Conservation (phyloP, 108 stramenopile species). For the Cyclotella baltica region DNA sequence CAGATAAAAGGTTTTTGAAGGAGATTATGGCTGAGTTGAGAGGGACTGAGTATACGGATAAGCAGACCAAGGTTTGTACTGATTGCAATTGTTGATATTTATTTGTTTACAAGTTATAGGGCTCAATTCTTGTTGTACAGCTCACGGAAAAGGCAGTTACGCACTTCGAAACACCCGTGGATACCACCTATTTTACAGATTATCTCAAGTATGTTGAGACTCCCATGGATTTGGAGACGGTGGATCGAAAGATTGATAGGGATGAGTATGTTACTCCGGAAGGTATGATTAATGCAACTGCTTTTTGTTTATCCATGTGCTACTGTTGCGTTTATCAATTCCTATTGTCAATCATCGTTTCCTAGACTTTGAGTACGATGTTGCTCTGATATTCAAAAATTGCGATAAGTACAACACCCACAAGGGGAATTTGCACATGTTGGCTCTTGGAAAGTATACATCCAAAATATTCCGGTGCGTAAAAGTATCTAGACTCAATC, state of each 20-base stretch:
- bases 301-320: neutral
- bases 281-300: neutral
- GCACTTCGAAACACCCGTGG: slow-evolving; percentile 82
- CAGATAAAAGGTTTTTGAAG: slow-evolving; percentile 63
- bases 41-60: slow-evolving; percentile 75
- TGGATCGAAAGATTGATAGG: slow-evolving; percentile 74
- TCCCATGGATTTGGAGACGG: slow-evolving; percentile 82
- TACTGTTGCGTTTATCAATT: neutral
- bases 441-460: slow-evolving; percentile 71
- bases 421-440: slow-evolving; percentile 69
- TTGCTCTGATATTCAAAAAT: slow-evolving; percentile 79
- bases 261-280: slow-evolving; percentile 18
- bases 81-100: neutral
- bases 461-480: slow-evolving; percentile 68
- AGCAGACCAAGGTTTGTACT: slow-evolving; percentile 61
- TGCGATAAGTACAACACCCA: slow-evolving; percentile 79
- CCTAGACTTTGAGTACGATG: slow-evolving; percentile 86
- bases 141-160: slow-evolving; percentile 75
- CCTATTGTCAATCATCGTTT: neutral
- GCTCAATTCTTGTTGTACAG: slow-evolving; percentile 10
- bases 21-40: slow-evolving; percentile 68
- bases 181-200: slow-evolving; percentile 67
- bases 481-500: no score
- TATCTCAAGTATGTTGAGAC: slow-evolving; percentile 66
- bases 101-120: neutral